Evolutionary conservation across 768 basidiomycete species (phyloP).

Genomic region (Trametes elegans): DNA sequence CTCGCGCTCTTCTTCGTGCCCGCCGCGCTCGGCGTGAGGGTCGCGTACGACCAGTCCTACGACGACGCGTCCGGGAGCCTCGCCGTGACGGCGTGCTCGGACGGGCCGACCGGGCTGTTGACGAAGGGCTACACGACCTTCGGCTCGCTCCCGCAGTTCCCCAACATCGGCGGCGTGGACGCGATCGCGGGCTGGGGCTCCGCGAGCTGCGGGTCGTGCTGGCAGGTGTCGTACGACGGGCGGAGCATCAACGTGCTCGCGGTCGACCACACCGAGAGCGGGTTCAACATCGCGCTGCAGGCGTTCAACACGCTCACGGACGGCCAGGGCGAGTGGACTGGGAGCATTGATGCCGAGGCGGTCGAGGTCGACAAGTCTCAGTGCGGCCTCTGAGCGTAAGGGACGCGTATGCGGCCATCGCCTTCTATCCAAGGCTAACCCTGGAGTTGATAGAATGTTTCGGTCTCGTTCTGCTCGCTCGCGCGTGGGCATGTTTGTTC

Average conservation of each 20-base stretch:
- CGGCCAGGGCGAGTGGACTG: slow-evolving; percentile 44
- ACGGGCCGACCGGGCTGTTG: slow-evolving; percentile 37
- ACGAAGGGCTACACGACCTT: slow-evolving; percentile 36
- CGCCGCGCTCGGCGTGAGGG: slow-evolving; percentile 22
- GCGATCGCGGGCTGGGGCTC: slow-evolving; percentile 32
- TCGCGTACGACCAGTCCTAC: slow-evolving; percentile 39
- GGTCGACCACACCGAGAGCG: slow-evolving; percentile 31
- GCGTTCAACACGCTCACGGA: slow-evolving; percentile 37
- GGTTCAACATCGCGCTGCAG: slow-evolving; percentile 35
- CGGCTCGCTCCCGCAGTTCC: slow-evolving; percentile 36
- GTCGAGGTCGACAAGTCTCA: slow-evolving; percentile 41
- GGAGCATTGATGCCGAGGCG: slow-evolving; percentile 46
- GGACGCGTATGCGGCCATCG: no score
- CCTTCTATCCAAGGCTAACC: no score
- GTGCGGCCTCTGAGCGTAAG: slow-evolving; percentile 45
- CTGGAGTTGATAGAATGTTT: no score
- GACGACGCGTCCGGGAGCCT: slow-evolving; percentile 32
- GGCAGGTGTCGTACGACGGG: slow-evolving; percentile 30
- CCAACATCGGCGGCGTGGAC: slow-evolving; percentile 35
- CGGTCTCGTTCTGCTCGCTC: no score
- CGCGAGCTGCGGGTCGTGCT: slow-evolving; percentile 34
- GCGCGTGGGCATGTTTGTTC: no score
- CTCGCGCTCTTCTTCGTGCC: slow-evolving; percentile 9
- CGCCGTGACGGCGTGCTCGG: slow-evolving; percentile 35
- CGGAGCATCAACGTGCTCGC: slow-evolving; percentile 31